Conservation (phyloP, 495 filamentous ascomycete genomes). For the Penicillium antarcticum region DNA sequence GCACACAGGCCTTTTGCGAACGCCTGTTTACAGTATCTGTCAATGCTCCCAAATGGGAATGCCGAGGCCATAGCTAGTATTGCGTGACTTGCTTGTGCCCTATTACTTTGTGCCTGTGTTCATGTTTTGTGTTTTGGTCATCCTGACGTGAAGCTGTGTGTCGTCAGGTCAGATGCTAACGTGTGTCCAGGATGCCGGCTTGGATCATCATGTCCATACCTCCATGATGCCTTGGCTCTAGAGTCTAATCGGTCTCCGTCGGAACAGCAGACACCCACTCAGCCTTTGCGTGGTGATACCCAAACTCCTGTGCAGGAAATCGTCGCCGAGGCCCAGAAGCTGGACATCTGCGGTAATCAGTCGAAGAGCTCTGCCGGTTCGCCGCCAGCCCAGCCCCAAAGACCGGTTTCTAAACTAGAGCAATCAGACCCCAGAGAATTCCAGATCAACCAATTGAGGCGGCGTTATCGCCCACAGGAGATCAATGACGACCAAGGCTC, state of each 20-base stretch:
- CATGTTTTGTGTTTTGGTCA: neutral
- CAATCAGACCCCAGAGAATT: conserved; percentile 68
- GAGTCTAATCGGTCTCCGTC: conserved; percentile 6
- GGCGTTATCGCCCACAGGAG: conserved; percentile 65
- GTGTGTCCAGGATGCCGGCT: conserved; percentile 36
- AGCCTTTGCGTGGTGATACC: neutral
- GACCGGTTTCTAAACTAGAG: conserved; percentile 65
- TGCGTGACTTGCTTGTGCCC: neutral
- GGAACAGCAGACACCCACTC: conserved; percentile 5
- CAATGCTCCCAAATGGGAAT: neutral
- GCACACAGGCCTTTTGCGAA: neutral
- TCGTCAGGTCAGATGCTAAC: conserved; percentile 15
- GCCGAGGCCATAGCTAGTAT: neutral
- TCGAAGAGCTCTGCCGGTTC: conserved; percentile 8
- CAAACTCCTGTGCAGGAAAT: conserved; percentile 3
- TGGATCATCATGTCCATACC: conserved; percentile 38
- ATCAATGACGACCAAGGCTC: conserved; percentile 49
- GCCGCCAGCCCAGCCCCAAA: conserved; percentile 39
- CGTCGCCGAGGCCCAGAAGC: conserved; percentile 8
- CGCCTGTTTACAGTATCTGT: neutral
- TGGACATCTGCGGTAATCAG: conserved; percentile 6
- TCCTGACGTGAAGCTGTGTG: neutral
- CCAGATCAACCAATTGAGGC: conserved; percentile 71
- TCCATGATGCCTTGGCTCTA: conserved; percentile 28
- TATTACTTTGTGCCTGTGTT: neutral